These are phyloP conservation scores for Salvia miltiorrhiza DNA, from an alignment of 257 asterid genomes.

Conservation along the genomic window DNA sequence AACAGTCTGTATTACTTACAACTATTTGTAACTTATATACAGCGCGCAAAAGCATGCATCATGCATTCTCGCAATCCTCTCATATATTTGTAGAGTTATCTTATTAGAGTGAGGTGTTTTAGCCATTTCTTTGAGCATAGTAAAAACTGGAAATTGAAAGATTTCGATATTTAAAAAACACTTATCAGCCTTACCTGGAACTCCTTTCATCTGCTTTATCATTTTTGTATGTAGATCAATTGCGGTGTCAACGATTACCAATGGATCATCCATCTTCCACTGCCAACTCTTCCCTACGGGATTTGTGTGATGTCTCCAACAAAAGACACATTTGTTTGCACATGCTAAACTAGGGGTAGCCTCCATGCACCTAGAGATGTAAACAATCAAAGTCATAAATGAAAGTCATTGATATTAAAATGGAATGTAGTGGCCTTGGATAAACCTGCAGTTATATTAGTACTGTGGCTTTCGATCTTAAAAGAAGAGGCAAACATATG, in stretches of 20 bases:
- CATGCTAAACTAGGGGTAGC: constrained; percentile 99
- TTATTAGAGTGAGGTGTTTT: neutral
- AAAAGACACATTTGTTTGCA: constrained; percentile 96
- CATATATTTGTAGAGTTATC: neutral
- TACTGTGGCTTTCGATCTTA: neutral
- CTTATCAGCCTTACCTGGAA: constrained; percentile 60
- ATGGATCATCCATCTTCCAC: constrained; percentile 99
- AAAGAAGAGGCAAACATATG: neutral
- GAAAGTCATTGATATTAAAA: neutral
- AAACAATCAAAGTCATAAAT: constrained; percentile 14
- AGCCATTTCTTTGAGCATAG: neutral
- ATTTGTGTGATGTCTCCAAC: constrained; percentile 99
- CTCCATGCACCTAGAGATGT: constrained; percentile 85
- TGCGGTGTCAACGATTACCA: constrained; percentile 83
- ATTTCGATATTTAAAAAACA: neutral
- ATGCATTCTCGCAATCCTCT: neutral
- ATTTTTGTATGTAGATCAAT: constrained; percentile 83
- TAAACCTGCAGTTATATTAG: neutral
- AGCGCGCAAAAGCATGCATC: neutral
- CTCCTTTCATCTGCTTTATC: constrained; percentile 98
- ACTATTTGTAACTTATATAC: neutral
- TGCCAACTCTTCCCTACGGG: constrained; percentile 96
- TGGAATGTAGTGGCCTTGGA: neutral
- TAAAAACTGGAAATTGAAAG: constrained; percentile 6
- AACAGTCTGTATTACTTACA: neutral